Percentiles rank a stretch among this genome's conserved stretches.
phyloP scores from a whole-genome alignment of 257 asterid genomes.

The Dorcoceras hygrometricum region DNA sequence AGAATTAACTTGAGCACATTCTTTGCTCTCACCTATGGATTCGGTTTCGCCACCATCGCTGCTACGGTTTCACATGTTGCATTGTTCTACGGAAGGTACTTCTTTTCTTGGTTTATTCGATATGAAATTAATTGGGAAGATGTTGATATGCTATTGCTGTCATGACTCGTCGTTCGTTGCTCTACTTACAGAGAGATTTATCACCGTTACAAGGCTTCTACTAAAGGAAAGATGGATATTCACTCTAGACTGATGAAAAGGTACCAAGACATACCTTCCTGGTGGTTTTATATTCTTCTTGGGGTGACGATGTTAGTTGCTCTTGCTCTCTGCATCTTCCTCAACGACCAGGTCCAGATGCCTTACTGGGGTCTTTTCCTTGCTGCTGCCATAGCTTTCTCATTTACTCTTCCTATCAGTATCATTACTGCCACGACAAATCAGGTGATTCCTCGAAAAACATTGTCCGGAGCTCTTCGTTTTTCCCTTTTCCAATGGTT shows the following conservation, averaged over 20 bases:
- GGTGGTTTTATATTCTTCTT: constrained; percentile 74
- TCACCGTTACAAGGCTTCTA: constrained; percentile 47
- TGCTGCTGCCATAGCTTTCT: constrained; percentile 51
- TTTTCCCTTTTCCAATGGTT: background rate
- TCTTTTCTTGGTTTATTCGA: background rate
- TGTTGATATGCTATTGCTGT: background rate
- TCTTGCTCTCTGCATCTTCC: constrained; percentile 48
- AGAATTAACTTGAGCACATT: constrained; percentile 56
- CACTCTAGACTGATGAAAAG: constrained; percentile 62
- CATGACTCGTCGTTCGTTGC: background rate
- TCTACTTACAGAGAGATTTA: constrained; percentile 65
- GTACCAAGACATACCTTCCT: constrained; percentile 62
- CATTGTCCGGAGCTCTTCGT: background rate
- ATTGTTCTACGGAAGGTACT: constrained; percentile 71
- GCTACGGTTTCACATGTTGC: constrained; percentile 62
- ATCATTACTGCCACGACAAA: constrained; percentile 79
- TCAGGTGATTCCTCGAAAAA: constrained; percentile 42
- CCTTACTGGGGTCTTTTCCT: constrained; percentile 66
- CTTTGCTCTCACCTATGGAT: constrained; percentile 62
- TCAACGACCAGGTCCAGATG: constrained; percentile 58
- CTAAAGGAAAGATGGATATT: constrained; percentile 51
- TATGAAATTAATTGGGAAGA: no score
- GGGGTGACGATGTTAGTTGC: constrained; percentile 37
- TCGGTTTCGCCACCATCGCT: constrained; percentile 84
- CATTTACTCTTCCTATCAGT: constrained; percentile 65